Conservation (phyloP, 331 rosid genomes). For the Acacia pycnantha region DNA sequence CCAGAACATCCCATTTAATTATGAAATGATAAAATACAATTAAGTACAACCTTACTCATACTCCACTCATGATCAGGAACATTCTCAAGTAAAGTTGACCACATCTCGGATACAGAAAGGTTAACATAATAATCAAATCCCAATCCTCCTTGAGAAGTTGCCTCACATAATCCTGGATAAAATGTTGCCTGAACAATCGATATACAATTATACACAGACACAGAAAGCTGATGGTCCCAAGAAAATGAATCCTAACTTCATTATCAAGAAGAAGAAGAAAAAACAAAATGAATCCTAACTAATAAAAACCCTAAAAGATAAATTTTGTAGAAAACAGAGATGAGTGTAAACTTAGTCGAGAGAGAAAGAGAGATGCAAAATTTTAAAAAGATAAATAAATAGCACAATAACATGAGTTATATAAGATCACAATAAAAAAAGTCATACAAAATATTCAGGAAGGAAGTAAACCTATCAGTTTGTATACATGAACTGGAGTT, state of each 20-base stretch:
- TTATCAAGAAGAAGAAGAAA: too few relatives aligned
- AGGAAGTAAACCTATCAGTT: background rate
- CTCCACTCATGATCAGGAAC: conserved; percentile 87
- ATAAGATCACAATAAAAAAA: background rate
- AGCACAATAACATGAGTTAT: background rate
- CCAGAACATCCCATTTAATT: conserved; percentile 11
- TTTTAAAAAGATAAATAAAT: background rate
- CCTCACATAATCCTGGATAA: conserved; percentile 93
- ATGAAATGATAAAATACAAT: conserved; percentile 15
- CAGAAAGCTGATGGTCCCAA: conserved; percentile 1
- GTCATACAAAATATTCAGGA: background rate
- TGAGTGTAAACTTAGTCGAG: background rate
- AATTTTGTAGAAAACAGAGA: background rate
- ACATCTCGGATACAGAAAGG: conserved; percentile 80
- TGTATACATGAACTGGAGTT: background rate
- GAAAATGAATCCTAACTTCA: conserved; percentile 1
- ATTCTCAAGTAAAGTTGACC: conserved; percentile 79
- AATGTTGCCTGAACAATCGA: conserved; percentile 69
- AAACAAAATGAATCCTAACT: background rate
- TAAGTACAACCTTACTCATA: conserved; percentile 78
- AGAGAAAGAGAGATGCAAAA: background rate
- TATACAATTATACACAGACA: conserved; percentile 13
- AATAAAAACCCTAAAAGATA: background rate
- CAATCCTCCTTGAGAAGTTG: conserved; percentile 94
- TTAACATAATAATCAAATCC: conserved; percentile 96